phyloP scores from a whole-genome alignment of 73 alveolate genomes.

The Stentor roeselii region DNA sequence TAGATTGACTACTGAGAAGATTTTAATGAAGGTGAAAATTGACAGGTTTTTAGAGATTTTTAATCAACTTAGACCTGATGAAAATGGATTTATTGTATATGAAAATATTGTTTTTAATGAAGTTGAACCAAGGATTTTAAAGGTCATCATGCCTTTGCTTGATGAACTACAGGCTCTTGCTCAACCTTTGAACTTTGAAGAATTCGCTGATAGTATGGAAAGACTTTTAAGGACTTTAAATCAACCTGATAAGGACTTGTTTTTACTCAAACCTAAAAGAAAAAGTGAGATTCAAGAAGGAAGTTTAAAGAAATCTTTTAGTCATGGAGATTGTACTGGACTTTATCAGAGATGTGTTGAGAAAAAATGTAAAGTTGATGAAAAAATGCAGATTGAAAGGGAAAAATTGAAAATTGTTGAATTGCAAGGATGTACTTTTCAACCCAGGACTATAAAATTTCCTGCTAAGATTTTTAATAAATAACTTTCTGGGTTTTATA shows the following conservation, averaged over 20 bases:
- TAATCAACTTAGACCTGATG: neutral
- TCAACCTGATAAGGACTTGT: neutral
- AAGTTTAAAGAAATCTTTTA: neutral
- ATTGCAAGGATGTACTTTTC: slow-evolving; percentile 19
- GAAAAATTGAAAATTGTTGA: neutral
- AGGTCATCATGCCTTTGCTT: slow-evolving; percentile 15
- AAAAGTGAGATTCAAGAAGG: neutral
- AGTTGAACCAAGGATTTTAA: neutral
- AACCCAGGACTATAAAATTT: neutral
- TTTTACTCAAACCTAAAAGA: neutral
- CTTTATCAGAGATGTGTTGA: slow-evolving; percentile 1
- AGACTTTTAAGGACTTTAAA: neutral
- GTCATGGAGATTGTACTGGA: neutral
- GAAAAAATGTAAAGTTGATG: neutral
- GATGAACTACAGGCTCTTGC: neutral
- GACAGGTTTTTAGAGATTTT: slow-evolving; percentile 18
- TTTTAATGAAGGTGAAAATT: neutral
- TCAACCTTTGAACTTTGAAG: slow-evolving; percentile 17
- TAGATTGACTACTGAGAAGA: neutral
- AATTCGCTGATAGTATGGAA: slow-evolving; percentile 18
- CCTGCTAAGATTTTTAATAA: neutral
- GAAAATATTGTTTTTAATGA: neutral
- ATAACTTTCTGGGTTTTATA: too few species aligned
- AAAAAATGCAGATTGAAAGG: neutral
- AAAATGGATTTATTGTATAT: neutral